phyloP scores from a whole-genome alignment of 1,284 basidiomycete species.

The Amylostereum chailletii region DNA sequence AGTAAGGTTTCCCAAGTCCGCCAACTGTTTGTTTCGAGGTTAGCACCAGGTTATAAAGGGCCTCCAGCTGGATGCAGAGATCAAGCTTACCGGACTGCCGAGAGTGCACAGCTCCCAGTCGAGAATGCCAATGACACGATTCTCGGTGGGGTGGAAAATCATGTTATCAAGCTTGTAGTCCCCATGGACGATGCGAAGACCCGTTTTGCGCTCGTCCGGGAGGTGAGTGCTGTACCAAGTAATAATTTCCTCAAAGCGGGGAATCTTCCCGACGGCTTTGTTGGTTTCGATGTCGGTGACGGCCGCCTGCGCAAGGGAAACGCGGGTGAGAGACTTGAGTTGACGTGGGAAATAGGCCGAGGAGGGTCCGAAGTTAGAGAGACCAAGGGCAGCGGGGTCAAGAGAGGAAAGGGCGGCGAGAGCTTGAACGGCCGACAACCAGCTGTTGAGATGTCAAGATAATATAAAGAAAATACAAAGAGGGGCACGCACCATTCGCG shows the following conservation, averaged over 20 bases:
- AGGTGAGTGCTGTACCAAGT: slow-evolving; percentile 70
- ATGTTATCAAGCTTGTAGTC: slow-evolving; percentile 97
- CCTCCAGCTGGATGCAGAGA: background rate
- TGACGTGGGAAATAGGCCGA: slow-evolving; percentile 88
- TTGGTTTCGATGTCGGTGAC: slow-evolving; percentile 58
- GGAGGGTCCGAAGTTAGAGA: slow-evolving; percentile 73
- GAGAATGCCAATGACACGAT: slow-evolving; percentile 87
- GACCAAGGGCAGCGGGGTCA: slow-evolving; percentile 58
- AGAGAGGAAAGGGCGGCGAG: slow-evolving; percentile 73
- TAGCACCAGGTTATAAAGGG: background rate
- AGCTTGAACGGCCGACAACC: slow-evolving; percentile 68
- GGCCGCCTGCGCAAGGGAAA: slow-evolving; percentile 67
- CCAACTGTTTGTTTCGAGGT: slow-evolving; percentile 44
- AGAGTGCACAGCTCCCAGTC: slow-evolving; percentile 97
- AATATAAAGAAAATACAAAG: no score
- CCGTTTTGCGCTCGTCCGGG: slow-evolving; percentile 66
- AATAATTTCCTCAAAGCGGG: slow-evolving; percentile 65
- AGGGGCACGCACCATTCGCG: slow-evolving; percentile 53
- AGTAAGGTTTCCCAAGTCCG: slow-evolving; percentile 88
- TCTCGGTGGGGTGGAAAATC: slow-evolving; percentile 89
- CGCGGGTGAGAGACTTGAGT: slow-evolving; percentile 73
- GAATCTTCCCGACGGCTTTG: slow-evolving; percentile 57
- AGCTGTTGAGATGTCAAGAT: slow-evolving; percentile 33
- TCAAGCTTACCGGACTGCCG: slow-evolving; percentile 62
- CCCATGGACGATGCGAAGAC: slow-evolving; percentile 82